Conservation (phyloP, 129 eudicot genomes). For the Lactuca sativa region DNA sequence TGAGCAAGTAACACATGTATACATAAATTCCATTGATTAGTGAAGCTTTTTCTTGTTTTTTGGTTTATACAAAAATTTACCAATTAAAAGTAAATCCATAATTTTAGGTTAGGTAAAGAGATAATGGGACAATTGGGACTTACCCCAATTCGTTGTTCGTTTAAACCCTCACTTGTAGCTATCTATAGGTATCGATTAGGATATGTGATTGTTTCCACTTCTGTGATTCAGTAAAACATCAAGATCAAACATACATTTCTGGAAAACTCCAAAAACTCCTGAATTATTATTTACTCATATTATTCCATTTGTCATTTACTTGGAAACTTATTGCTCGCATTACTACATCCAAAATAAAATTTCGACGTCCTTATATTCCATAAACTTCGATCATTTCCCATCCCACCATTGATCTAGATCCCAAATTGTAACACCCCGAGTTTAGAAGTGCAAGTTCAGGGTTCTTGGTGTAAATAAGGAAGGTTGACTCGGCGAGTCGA, state of each 20-base stretch:
- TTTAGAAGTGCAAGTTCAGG: no score
- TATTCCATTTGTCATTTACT: constrained; percentile 43
- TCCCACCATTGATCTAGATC: constrained; percentile 64
- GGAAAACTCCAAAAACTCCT: background rate
- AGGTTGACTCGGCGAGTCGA: no score
- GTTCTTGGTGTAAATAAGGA: no score
- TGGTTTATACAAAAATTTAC: no score
- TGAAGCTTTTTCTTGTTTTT: no score
- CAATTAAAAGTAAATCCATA: no score
- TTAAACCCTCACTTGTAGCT: constrained; percentile 92
- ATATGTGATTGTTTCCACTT: constrained; percentile 54
- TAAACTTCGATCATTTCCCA: constrained; percentile 45
- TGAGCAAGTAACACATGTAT: no score
- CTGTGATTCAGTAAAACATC: constrained; percentile 37
- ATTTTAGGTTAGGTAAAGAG: constrained; percentile 2
- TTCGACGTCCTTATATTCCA: constrained; percentile 64
- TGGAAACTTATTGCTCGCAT: constrained; percentile 70
- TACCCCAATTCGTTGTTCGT: constrained; percentile 98
- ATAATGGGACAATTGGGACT: background rate
- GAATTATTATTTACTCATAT: background rate
- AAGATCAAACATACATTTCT: constrained; percentile 9
- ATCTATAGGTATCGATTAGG: constrained; percentile 72
- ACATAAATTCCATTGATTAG: no score
- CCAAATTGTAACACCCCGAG: constrained; percentile 26
- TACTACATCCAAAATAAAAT: constrained; percentile 78